Evolutionary conservation across 2,329 filamentous ascomycete genomes (phyloP).

Genomic region (Ophiocordyceps camponoti-rufipedis): DNA sequence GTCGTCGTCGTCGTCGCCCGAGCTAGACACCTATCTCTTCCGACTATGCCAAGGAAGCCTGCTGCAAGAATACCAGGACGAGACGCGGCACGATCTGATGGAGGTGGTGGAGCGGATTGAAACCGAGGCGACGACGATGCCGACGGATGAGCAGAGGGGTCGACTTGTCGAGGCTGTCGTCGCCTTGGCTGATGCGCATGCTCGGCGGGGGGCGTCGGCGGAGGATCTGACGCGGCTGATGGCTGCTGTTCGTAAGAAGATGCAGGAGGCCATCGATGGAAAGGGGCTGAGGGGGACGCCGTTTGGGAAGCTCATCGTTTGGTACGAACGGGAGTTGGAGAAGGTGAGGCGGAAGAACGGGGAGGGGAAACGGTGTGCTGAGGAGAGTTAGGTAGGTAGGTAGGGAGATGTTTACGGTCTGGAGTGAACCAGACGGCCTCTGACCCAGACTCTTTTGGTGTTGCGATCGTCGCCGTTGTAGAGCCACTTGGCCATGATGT

Average conservation of each 20-base stretch:
- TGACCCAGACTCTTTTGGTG: slow-evolving; percentile 76
- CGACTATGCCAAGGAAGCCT: background rate
- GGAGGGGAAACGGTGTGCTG: background rate
- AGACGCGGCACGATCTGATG: background rate
- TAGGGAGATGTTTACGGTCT: slow-evolving; percentile 6
- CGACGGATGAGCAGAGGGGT: background rate
- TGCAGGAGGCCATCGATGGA: background rate
- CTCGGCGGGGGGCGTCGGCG: background rate
- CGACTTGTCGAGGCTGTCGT: background rate
- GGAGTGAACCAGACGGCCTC: slow-evolving; percentile 61
- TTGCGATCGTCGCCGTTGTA: slow-evolving; percentile 90
- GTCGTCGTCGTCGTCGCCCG: background rate
- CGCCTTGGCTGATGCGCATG: background rate
- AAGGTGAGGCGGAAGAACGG: background rate
- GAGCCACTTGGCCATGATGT: slow-evolving; percentile 83
- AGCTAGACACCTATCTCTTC: background rate
- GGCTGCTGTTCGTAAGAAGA: background rate
- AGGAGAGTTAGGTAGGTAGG: background rate
- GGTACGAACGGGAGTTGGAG: background rate
- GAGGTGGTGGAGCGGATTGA: background rate
- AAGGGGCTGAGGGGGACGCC: background rate
- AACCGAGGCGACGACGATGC: background rate
- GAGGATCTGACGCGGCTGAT: background rate
- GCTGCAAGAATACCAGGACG: background rate
- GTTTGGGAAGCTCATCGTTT: background rate